A percentile compares a stretch with the other conserved stretches of the same genome.
Conservation (phyloP, 129 eudicot genomes). For the Daucus carota region DNA sequence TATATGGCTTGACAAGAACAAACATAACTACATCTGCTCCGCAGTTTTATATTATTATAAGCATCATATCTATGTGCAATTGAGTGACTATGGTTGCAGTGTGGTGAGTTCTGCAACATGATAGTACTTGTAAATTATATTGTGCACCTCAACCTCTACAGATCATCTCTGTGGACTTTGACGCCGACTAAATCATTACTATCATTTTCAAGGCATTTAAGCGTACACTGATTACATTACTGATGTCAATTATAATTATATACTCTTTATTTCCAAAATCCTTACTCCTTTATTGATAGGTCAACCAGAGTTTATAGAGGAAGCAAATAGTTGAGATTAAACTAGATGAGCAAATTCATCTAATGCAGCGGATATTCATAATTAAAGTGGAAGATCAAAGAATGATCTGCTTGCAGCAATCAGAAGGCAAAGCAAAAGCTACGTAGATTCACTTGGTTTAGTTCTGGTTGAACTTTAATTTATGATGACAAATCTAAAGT, state of each 20-base stretch:
- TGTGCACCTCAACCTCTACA: no score
- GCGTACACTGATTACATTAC: no score
- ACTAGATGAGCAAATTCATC: not conserved
- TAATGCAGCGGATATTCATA: not conserved
- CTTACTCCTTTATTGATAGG: not conserved
- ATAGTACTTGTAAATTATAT: no score
- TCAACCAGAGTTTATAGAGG: not conserved
- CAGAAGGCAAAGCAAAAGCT: not conserved
- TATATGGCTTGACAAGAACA: slow-evolving; percentile 23
- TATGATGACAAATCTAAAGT: not conserved
- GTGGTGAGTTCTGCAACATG: not conserved
- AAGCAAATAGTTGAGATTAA: not conserved
- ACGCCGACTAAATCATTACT: no score
- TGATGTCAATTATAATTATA: not conserved
- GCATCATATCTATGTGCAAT: not conserved
- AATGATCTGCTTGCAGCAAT: not conserved
- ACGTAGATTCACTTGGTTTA: not conserved
- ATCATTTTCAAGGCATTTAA: no score
- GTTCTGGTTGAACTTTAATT: not conserved
- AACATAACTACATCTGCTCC: slow-evolving; percentile 20
- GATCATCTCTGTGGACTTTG: no score
- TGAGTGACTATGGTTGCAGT: not conserved
- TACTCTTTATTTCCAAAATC: not conserved
- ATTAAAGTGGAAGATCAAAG: not conserved
- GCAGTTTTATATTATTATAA: not conserved